Conservation (phyloP, 2,329 filamentous ascomycete species). For the Davidsoniella virescens region DNA sequence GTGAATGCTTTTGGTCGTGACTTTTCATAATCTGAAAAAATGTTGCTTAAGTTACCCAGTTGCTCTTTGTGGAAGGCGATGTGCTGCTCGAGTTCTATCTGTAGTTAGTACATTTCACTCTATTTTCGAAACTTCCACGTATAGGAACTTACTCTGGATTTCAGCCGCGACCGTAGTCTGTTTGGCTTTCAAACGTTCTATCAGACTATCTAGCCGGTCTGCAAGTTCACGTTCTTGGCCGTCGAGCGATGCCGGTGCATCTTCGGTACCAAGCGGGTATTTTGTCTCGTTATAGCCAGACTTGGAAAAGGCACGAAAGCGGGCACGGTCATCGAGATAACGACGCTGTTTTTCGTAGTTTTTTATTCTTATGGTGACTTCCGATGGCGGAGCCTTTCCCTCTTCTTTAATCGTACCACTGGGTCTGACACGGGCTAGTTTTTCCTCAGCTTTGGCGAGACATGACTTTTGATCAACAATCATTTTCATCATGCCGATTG, state of each 20-base stretch:
- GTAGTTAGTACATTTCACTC: neutral
- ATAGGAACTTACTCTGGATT: conserved; percentile 2
- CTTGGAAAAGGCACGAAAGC: conserved; percentile 23
- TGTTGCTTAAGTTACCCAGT: conserved; percentile 23
- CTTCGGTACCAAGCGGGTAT: conserved; percentile 23
- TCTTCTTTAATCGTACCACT: neutral
- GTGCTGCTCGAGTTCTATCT: conserved; percentile 7
- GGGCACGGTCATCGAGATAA: conserved; percentile 23
- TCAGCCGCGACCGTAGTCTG: neutral
- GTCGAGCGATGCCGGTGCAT: conserved; percentile 23
- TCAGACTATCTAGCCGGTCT: conserved; percentile 19
- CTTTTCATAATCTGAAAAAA: conserved; percentile 26
- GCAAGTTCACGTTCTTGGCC: conserved; percentile 19
- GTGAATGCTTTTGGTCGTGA: conserved; percentile 23
- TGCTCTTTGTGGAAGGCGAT: conserved; percentile 15
- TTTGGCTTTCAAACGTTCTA: conserved; percentile 18
- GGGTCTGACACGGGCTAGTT: neutral
- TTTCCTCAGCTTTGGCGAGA: conserved; percentile 1
- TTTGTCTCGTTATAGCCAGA: conserved; percentile 24
- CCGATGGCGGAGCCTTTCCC: neutral
- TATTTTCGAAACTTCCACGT: too few relatives aligned
- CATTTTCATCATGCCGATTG: conserved; percentile 16
- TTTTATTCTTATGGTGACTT: conserved; percentile 8
- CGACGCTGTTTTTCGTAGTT: conserved; percentile 15
- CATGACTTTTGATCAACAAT: conserved; percentile 9